A percentile compares a stretch with the other conserved stretches of the same genome.
phyloP scores from a whole-genome alignment of 2,329 filamentous ascomycete genomes.

The Onygena corvina region DNA sequence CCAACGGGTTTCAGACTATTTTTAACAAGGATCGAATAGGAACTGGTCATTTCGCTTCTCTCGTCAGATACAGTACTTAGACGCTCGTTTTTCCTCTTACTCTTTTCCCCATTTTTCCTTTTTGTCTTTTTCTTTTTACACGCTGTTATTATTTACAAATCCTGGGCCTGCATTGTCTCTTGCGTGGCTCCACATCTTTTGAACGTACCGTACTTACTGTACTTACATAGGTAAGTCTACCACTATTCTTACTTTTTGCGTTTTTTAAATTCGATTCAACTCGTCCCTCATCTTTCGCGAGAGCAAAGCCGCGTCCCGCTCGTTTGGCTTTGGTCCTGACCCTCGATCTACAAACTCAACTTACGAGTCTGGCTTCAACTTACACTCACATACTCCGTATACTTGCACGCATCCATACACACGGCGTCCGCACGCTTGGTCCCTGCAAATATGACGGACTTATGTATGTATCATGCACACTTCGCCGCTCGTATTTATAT shows the following conservation, averaged over 20 bases:
- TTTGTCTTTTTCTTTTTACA: neutral
- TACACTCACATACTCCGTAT: neutral
- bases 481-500: too few species aligned
- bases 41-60: constrained; percentile 6
- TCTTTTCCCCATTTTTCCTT: neutral
- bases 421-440: neutral
- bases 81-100: neutral
- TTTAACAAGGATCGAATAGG: constrained; percentile 3
- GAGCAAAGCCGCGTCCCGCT: constrained; percentile 1
- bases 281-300: neutral
- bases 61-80: too few species aligned
- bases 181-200: constrained; percentile 4
- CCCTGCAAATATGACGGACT: constrained; percentile 3
- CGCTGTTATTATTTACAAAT: neutral
- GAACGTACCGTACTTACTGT: too few species aligned
- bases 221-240: too few species aligned
- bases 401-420: constrained; percentile 1
- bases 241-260: neutral
- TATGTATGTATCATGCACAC: neutral
- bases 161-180: neutral
- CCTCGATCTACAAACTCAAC: constrained; percentile 6
- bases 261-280: neutral
- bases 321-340: constrained; percentile 1
- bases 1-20: constrained; percentile 6
- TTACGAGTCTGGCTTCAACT: too few species aligned